These are phyloP conservation scores for Malassezia sp. DNA, from an alignment of 1,284 basidiomycete genomes.

Conservation along the genomic window DNA sequence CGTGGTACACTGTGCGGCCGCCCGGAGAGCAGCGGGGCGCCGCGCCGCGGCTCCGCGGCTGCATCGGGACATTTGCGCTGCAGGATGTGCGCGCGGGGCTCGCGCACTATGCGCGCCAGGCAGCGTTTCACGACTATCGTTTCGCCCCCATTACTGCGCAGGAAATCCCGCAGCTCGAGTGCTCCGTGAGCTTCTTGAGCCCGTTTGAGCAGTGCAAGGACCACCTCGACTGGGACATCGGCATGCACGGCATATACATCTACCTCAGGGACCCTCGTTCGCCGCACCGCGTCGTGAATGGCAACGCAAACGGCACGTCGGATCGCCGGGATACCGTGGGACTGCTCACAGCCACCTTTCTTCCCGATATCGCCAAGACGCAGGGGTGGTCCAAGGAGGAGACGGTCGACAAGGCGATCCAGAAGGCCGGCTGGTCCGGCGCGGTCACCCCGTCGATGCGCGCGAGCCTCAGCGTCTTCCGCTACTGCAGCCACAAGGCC, in stretches of 20 bases:
- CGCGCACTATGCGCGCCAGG: conserved; percentile 70
- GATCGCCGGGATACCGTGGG: not conserved
- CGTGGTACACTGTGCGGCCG: conserved; percentile 65
- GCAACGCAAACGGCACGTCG: not conserved
- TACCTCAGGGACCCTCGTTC: conserved; percentile 65
- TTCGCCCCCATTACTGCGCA: conserved; percentile 59
- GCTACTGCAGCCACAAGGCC: conserved; percentile 74
- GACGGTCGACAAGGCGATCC: conserved; percentile 77
- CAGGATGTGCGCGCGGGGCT: conserved; percentile 65
- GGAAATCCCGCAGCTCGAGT: conserved; percentile 70
- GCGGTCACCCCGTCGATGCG: conserved; percentile 70
- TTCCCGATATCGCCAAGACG: conserved; percentile 82
- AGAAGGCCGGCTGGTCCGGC: conserved; percentile 74
- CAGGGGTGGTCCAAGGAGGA: conserved; percentile 87
- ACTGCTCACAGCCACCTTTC: conserved; percentile 63
- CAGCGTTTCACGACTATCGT: conserved; percentile 51
- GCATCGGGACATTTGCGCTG: conserved; percentile 85
- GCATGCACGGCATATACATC: conserved; percentile 83
- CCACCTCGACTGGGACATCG: conserved; percentile 84
- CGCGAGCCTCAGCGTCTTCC: conserved; percentile 61
- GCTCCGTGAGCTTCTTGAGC: conserved; percentile 81
- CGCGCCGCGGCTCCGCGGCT: conserved; percentile 63
- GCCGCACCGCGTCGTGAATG: not conserved
- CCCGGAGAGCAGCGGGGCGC: conserved; percentile 3
- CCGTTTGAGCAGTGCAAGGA: conserved; percentile 74